These are phyloP conservation scores for Cylindrotheca closterium DNA, from an alignment of 108 stramenopile species.

Conservation along the genomic window DNA sequence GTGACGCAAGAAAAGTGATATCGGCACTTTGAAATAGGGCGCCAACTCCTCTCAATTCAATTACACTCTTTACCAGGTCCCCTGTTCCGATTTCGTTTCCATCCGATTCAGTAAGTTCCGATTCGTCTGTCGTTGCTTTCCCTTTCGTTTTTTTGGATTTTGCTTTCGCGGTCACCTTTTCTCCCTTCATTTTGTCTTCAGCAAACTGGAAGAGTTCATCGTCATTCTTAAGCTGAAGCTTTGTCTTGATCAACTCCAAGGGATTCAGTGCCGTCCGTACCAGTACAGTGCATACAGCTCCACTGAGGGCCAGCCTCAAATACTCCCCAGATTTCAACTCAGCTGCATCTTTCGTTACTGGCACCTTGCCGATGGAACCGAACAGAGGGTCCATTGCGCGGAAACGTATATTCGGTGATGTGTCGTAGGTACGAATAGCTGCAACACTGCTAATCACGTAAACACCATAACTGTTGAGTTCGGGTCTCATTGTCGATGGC, in stretches of 20 bases:
- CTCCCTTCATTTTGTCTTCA: constrained; percentile 5
- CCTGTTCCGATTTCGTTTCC: constrained; percentile 42
- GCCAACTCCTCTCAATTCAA: constrained; percentile 60
- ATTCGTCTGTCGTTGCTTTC: constrained; percentile 9
- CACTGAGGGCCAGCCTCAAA: constrained; percentile 66
- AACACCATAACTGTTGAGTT: constrained; percentile 27
- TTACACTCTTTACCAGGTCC: constrained; percentile 56
- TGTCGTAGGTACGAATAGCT: constrained; percentile 21
- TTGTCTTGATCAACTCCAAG: constrained; percentile 87
- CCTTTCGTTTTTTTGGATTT: constrained; percentile 11
- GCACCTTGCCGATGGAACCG: constrained; percentile 73
- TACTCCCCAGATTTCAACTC: constrained; percentile 72
- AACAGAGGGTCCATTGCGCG: constrained; percentile 82
- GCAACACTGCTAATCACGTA: constrained; percentile 65
- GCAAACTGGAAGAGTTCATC: constrained; percentile 64
- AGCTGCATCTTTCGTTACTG: constrained; percentile 69
- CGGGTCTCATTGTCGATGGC: constrained; percentile 54
- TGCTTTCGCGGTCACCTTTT: not conserved
- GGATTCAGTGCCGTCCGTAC: constrained; percentile 84
- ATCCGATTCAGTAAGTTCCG: constrained; percentile 4
- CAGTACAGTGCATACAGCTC: constrained; percentile 83
- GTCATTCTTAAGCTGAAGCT: constrained; percentile 79
- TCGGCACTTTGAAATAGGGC: constrained; percentile 86
- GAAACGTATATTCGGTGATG: constrained; percentile 45
- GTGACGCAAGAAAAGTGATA: constrained; percentile 84